Conservation (phyloP, 805 yeast species). For the Cyberlindnera lachancei region DNA sequence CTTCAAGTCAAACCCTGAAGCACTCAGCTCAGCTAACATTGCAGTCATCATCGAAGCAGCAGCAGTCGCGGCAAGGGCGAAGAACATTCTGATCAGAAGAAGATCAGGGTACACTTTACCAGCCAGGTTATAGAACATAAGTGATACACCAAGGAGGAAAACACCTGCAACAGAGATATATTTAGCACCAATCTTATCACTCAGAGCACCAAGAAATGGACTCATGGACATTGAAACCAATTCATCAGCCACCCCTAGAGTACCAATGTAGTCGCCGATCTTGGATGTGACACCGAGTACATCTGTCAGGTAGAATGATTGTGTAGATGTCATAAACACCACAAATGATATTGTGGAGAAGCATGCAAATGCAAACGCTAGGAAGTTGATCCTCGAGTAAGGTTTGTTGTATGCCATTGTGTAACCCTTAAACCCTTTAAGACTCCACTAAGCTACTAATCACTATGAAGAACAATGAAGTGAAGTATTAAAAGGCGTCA, state of each 20-base stretch:
- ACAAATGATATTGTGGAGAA: conserved; percentile 33
- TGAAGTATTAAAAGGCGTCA: too few relatives aligned
- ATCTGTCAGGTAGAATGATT: conserved; percentile 36
- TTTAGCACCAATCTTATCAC: conserved; percentile 58
- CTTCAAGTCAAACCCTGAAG: conserved; percentile 33
- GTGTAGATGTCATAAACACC: conserved; percentile 36
- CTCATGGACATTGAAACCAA: conserved; percentile 42
- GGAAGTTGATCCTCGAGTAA: conserved; percentile 22
- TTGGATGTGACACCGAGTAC: conserved; percentile 24
- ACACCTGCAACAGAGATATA: conserved; percentile 43
- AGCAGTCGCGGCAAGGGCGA: conserved; percentile 53
- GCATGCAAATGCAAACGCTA: conserved; percentile 30
- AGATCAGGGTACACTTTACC: conserved; percentile 40
- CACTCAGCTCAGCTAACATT: conserved; percentile 45
- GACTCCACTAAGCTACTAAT: too few relatives aligned
- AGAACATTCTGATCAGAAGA: conserved; percentile 43
- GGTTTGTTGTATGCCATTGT: conserved; percentile 9
- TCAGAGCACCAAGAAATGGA: conserved; percentile 56
- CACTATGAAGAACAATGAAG: too few relatives aligned
- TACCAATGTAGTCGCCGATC: conserved; percentile 40
- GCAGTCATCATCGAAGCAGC: conserved; percentile 56
- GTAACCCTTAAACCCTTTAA: too few relatives aligned
- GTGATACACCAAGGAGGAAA: conserved; percentile 36
- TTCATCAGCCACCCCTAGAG: conserved; percentile 53
- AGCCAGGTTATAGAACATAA: conserved; percentile 43